These are phyloP conservation scores for Vitis rotundifolia DNA, from an alignment of 164 flowering plant species.

Conservation along the genomic window DNA sequence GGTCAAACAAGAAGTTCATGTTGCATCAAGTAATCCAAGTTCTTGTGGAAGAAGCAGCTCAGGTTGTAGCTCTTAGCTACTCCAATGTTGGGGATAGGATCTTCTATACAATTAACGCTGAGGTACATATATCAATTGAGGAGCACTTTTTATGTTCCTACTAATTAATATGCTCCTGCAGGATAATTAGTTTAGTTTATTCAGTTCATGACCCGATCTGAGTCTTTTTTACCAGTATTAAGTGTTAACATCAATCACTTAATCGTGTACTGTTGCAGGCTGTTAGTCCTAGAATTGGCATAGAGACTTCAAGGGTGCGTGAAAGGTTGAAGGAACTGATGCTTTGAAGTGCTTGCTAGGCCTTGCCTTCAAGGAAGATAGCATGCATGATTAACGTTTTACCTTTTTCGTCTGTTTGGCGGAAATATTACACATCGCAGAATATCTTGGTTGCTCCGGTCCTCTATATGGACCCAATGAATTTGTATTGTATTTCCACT, in stretches of 20 bases:
- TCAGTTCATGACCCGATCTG: too few species aligned
- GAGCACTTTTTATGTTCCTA: not conserved
- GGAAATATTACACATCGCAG: too few species aligned
- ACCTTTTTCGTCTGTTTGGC: too few species aligned
- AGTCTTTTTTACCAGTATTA: not conserved
- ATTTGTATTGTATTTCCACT: too few species aligned
- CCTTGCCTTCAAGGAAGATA: too few species aligned
- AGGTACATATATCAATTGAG: slow-evolving; percentile 7
- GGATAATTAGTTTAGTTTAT: too few species aligned
- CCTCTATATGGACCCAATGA: too few species aligned
- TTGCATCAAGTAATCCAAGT: slow-evolving; percentile 10
- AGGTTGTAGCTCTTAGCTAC: slow-evolving; percentile 4
- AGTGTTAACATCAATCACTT: too few species aligned
- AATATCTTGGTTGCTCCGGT: too few species aligned
- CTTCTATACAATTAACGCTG: slow-evolving; percentile 6
- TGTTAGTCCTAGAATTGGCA: not conserved
- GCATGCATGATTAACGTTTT: too few species aligned
- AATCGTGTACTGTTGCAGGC: slow-evolving; percentile 4
- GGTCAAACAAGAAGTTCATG: slow-evolving; percentile 10
- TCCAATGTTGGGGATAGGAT: slow-evolving; percentile 4
- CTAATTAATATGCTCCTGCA: too few species aligned
- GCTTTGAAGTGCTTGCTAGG: not conserved
- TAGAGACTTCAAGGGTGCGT: slow-evolving; percentile 12
- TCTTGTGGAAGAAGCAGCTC: slow-evolving; percentile 16
- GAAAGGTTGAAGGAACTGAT: slow-evolving; percentile 7